These are phyloP conservation scores for Sextonia rubra DNA, from an alignment of 164 flowering plant species.

Conservation along the genomic window DNA sequence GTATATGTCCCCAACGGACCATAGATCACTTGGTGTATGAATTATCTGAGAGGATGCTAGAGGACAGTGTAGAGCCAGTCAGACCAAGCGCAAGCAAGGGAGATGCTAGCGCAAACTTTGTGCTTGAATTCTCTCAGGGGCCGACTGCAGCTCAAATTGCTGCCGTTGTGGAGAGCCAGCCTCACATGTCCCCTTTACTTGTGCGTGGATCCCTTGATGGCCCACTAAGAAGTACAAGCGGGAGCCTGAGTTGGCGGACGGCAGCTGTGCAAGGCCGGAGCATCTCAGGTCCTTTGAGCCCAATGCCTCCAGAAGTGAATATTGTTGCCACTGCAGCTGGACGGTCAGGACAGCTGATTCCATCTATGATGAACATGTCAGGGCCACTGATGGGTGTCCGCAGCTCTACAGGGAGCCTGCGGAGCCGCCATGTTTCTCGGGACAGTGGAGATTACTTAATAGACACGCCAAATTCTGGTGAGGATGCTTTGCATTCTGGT, in stretches of 20 bases:
- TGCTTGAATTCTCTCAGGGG: conserved; percentile 92
- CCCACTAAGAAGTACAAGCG: conserved; percentile 84
- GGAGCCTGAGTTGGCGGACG: conserved; percentile 95
- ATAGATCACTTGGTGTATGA: conserved; percentile 96
- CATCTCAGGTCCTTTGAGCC: conserved; percentile 89
- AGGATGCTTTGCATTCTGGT: conserved; percentile 73
- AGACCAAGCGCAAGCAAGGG: conserved; percentile 45
- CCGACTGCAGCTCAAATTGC: conserved; percentile 69
- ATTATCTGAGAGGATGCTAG: conserved; percentile 88
- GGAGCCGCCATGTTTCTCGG: conserved; percentile 92
- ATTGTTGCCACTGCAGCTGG: conserved; percentile 63
- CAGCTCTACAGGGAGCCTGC: conserved; percentile 83
- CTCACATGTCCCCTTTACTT: conserved; percentile 97
- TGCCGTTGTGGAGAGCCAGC: conserved; percentile 71
- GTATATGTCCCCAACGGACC: conserved; percentile 96
- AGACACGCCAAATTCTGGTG: conserved; percentile 95
- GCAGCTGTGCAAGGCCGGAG: conserved; percentile 78
- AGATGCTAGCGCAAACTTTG: conserved; percentile 52
- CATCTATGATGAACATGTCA: conserved; percentile 87
- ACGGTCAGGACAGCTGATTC: conserved; percentile 92
- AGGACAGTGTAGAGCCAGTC: conserved; percentile 67
- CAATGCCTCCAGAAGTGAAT: conserved; percentile 88
- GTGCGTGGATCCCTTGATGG: conserved; percentile 97
- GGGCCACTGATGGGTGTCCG: conserved; percentile 95
- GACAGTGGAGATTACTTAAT: conserved; percentile 95